Base-by-base conservation (phyloP, 2,329 filamentous ascomycete species). In the Microdochium bolleyi region DNA sequence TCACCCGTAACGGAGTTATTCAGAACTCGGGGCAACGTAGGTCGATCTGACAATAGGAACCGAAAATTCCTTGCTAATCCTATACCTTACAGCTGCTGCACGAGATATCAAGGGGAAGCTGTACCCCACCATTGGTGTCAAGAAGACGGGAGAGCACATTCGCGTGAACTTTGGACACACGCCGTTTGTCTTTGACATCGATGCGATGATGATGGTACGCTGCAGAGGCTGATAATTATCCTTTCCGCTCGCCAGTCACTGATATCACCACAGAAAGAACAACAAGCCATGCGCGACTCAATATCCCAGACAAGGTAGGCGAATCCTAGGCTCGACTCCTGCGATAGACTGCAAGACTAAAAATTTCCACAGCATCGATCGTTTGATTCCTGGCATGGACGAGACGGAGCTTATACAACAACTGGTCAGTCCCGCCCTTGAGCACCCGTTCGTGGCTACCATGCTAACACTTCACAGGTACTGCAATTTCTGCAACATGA, bases 401-500 rank as follows among this genome's bases (percentile, higher is more conserved):
- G 92, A 96, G 68, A 85, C 83, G 1, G 78, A 87, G 24, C 77
- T 97, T 49, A 83, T 96, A 37, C 91, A 96, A 65, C 82, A 88
- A 60, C 74, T 97, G 53, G 84, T 92, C 64, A 57, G 73, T 57
- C 48, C 49, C 32, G 11, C 30, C 21, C 11, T 22, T 38, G 10
- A n/a, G 13, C 3, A 27, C 37, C 30, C 24, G 8, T 48, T 55
- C 32, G 27, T 53, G 63, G n/a, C n/a, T n/a, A 50, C 61, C 37
- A 53, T 49, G 24, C 34, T 38, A 9, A 37, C 10, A 13, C 27
- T 30, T 30, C n/a, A 30, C 52, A 78, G 73, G 79, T 85, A 19
- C 78, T 91, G 38, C 92, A 96, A 69, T 97, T 95, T 60, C 74
- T 99, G 14, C 88, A 92, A 37, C 92, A 97, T 61, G 94, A 97